Base-by-base conservation (phyloP, 1,284 basidiomycete genomes). In the Sphagnurus paluster region DNA sequence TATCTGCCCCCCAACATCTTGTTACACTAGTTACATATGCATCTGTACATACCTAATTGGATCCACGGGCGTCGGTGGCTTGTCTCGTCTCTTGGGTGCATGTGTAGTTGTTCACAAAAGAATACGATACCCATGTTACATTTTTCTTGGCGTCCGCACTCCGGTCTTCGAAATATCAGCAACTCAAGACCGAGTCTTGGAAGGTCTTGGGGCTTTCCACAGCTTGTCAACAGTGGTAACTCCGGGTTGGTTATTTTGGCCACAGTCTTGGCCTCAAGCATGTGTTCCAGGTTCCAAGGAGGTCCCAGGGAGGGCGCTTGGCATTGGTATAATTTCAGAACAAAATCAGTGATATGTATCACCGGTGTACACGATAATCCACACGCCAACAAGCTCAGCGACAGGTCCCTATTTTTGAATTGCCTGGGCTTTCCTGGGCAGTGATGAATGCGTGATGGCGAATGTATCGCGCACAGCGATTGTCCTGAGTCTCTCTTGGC, bases 331-430 rank as follows among this genome's bases (percentile, higher is more conserved):
- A 52, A 33, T 21, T 46, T 30, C 39, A 44, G 35, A 44, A 44
- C 39, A 32, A 46, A 39, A 49, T 45, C 44, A 53, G 19, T 45
- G 35, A 45, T 34, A 32, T 21, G 40, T 26, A 44, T 39, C 44
- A 46, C 13, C 35, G 21, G 42, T 46, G n/a, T 46, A 36, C 46
- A 47, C 41, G 40, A 51, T 38, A 48, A 49, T 32, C 37, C 42
- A 42, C 49, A 47, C 45, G 44, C 40, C 44, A 25, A 46, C 9
- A 19, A 37, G 14, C n/a, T 34, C 36, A 48, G 47, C 46, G 46
- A 40, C 44, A 50, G 25, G 32, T 24, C 4, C 29, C 51, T 56
- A 55, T 54, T 54, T 55, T 50, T 58, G 49, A 43, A 35, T 45
- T 23, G 7, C 48, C 43, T 44, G 33, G n/a, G n/a, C n/a, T n/a